These are phyloP conservation scores for Quillaja saponaria DNA, from an alignment of 306 rosid genomes.

Conservation along the genomic window DNA sequence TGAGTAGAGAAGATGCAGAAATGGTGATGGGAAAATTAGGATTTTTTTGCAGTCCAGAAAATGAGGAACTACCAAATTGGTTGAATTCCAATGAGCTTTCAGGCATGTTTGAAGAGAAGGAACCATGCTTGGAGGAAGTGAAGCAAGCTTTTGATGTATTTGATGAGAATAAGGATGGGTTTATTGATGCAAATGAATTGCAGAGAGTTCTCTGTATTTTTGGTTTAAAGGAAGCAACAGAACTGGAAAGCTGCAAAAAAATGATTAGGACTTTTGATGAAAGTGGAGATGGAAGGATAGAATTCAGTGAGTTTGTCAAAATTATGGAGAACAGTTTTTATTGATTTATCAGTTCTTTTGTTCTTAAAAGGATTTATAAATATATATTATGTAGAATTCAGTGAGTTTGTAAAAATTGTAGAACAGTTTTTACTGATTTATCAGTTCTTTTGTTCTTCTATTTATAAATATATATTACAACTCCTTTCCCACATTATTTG, in stretches of 20 bases:
- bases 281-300: conserved; percentile 72
- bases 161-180: conserved; percentile 79
- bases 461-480: too few relatives aligned
- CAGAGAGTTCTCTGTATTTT: conserved; percentile 56
- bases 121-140: conserved; percentile 82
- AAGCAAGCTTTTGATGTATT: conserved; percentile 84
- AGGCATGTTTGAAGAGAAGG: conserved; percentile 70
- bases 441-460: background rate
- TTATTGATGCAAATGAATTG: conserved; percentile 71
- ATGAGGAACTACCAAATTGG: conserved; percentile 40
- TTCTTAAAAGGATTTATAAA: background rate
- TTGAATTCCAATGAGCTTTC: conserved; percentile 44
- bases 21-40: conserved; percentile 60
- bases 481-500: too few relatives aligned
- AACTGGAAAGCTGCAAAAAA: conserved; percentile 52
- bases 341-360: conserved; percentile 33
- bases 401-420: conserved; percentile 68
- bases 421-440: conserved; percentile 50
- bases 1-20: conserved; percentile 55
- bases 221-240: conserved; percentile 55
- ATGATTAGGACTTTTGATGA: conserved; percentile 66
- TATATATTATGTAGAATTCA: too few relatives aligned
- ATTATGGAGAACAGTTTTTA: conserved; percentile 67
- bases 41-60: conserved; percentile 53
- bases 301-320: conserved; percentile 69